Percentiles rank a stretch among this genome's conserved stretches.
Evolutionary conservation across 2,329 filamentous ascomycete species (phyloP).

Genomic region (Onygena corvina): DNA sequence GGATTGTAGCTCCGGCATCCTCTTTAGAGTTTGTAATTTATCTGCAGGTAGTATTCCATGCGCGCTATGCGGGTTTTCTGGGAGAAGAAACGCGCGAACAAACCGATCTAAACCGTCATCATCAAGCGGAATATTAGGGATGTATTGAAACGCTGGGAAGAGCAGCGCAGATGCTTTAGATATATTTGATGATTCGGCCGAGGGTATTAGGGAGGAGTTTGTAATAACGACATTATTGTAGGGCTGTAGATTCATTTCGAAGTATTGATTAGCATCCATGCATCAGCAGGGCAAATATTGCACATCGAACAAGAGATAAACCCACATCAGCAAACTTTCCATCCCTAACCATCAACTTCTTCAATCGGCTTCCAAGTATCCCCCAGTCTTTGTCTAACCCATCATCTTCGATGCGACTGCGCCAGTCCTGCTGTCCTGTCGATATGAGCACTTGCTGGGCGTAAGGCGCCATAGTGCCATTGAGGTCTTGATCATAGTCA

Average conservation of each 20-base stretch:
- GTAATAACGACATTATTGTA: slow-evolving; percentile 70
- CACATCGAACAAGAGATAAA: slow-evolving; percentile 14
- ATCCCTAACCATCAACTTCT: slow-evolving; percentile 52
- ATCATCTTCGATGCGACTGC: slow-evolving; percentile 73
- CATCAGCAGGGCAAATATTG: neutral
- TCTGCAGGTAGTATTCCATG: slow-evolving; percentile 24
- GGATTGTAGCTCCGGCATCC: slow-evolving; percentile 39
- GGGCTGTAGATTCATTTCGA: slow-evolving; percentile 43
- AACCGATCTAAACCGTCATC: slow-evolving; percentile 43
- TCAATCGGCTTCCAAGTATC: slow-evolving; percentile 52
- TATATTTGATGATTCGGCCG: slow-evolving; percentile 18
- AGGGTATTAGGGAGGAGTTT: slow-evolving; percentile 60
- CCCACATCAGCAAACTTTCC: slow-evolving; percentile 56
- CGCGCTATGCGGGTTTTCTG: slow-evolving; percentile 25
- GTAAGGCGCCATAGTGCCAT: slow-evolving; percentile 67
- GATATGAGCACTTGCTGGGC: slow-evolving; percentile 73
- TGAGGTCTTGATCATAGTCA: slow-evolving; percentile 56
- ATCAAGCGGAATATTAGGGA: slow-evolving; percentile 56
- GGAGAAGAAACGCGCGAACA: slow-evolving; percentile 32
- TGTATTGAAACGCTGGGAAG: slow-evolving; percentile 71
- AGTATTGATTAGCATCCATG: neutral
- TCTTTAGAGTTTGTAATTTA: slow-evolving; percentile 26
- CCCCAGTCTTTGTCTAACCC: slow-evolving; percentile 40
- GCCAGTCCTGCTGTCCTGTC: slow-evolving; percentile 70
- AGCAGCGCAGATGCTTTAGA: slow-evolving; percentile 53